phyloP scores from a whole-genome alignment of 805 yeast genomes.

The Spathaspora passalidarum region DNA sequence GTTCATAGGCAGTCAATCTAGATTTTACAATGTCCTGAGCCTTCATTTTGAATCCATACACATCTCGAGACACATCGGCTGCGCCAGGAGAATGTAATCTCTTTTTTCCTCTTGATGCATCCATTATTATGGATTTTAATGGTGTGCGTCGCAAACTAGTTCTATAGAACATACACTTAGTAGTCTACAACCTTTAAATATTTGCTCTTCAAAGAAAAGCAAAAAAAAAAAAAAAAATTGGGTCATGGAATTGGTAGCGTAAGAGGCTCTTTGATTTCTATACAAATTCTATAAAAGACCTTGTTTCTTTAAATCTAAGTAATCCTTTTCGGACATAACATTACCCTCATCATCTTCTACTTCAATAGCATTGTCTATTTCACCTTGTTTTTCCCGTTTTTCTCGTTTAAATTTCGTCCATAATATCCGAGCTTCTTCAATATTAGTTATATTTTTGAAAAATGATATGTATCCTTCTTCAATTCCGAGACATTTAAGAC shows the following conservation, averaged over 20 bases:
- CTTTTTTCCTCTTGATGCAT: slow-evolving; percentile 9
- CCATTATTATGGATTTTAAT: not conserved
- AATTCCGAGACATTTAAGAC: slow-evolving; percentile 73
- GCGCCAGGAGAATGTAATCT: slow-evolving; percentile 12
- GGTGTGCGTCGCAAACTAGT: not conserved
- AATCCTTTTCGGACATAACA: slow-evolving; percentile 81
- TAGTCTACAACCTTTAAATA: no score
- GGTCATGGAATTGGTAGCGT: not conserved
- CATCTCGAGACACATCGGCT: no score
- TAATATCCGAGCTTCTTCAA: slow-evolving; percentile 65
- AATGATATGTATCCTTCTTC: slow-evolving; percentile 38
- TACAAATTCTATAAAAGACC: slow-evolving; percentile 55
- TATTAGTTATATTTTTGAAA: slow-evolving; percentile 63
- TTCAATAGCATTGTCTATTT: slow-evolving; percentile 60
- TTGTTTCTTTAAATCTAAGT: slow-evolving; percentile 81
- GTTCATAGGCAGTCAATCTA: slow-evolving; percentile 39
- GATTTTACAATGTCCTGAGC: slow-evolving; percentile 44
- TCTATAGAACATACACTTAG: not conserved
- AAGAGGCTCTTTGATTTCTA: not conserved
- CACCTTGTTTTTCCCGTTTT: slow-evolving; percentile 33
- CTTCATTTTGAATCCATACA: slow-evolving; percentile 46
- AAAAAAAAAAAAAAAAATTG: not conserved
- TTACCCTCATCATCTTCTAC: slow-evolving; percentile 93
- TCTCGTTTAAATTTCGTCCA: slow-evolving; percentile 46
- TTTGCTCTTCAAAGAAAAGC: not conserved